Base-by-base conservation (phyloP, 108 stramenopile genomes). In the Discostella stelligeroides region DNA sequence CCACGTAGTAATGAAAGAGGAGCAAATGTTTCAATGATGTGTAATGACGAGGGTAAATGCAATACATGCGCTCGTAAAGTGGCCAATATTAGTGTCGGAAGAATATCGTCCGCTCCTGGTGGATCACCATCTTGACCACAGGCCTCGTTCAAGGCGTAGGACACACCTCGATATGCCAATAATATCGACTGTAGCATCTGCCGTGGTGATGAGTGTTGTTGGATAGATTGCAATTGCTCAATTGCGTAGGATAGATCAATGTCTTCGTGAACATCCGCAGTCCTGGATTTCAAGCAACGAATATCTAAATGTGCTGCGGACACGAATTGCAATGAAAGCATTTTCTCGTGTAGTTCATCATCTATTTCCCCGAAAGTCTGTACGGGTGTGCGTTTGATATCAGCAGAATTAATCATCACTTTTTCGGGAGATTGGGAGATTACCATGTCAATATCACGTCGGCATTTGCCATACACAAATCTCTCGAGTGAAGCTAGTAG, bases 61-160 rank as follows among this genome's bases (percentile, higher is more conserved):
- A 37, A 38, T 1, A 90, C 85, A 68, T 83, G 58, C 4, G 89
- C 81, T 37, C 80, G 78, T 9, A 95, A 53, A 15, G 87, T 78
- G 11, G 85, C 75, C 27, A 95, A 73, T 43, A 95, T 92, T 12
- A 95, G 74, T 27, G 93, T 86, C 7, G 93, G 90, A 11, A 95
- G 67, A 1, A 92, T 77, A 63, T 95, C 93, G 66, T 95, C 93
- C 15, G 93, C 93, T 20, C 83, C 79, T 12, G 93, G 90, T 1
- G 89, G 64, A 45, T 56, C 42, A 51, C 30, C 62, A 27, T 18
- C 45, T 27, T 69, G 50, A 23, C 72, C 75, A 17, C 84, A 61
- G 29, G 85, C 83, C 18, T 65, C 50, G 23, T 84, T 73, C 57
- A 95, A 69, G 1, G 90, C 80, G 9, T 57, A 70, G 72, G 86